Base-by-base conservation (phyloP, 2,329 filamentous ascomycete genomes). In the Shiraia bambusicola region DNA sequence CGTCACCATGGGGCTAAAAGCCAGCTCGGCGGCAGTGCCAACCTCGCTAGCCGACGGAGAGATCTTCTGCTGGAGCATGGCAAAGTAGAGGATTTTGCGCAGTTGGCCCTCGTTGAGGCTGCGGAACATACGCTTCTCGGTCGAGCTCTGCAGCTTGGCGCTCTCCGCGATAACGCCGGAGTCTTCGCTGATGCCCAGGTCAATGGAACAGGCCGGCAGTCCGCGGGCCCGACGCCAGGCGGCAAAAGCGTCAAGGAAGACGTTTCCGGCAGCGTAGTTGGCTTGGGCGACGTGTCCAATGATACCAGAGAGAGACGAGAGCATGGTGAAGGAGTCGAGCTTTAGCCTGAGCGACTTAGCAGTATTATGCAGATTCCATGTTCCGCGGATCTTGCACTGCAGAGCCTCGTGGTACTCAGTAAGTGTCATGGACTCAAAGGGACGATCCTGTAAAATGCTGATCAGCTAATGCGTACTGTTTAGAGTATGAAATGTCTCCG, bases 181-280 rank as follows among this genome's bases (percentile, higher is more conserved):
- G 10, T 47, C 72, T 3, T 63, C 59, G 7, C 83, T 71, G 1
- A 72, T 71, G 0, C 78, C 78, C 11, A 83, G 64, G 51, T 82
- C 73, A 2, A 84, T 41, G 1, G 45, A 25, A 4, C 66, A 0
- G 72, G 73, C 75, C 2, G 72, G 65, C 1, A 61, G 49, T n/a
- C 53, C 50, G 2, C 34, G 42, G 4, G 19, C 13, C 7, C 28
- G 36, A 2, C 62, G 50, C 27, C 54, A 59, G 4, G 47, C 37
- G 1, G 40, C 49, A 17, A 66, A 58, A 1, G 50, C 32, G 28
- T 62, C 59, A 6, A 61, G 58, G 47, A 60, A 66, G 1, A 49
- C 45, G 45, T 77, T 77, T 3, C 70, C 74, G 0, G 73, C 71
- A 0, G 61, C 54, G 43, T 80, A 80, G 47, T 71, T 74, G 2